phyloP scores from a whole-genome alignment of 2,329 filamentous ascomycete genomes.

The Calonectria honghensis region DNA sequence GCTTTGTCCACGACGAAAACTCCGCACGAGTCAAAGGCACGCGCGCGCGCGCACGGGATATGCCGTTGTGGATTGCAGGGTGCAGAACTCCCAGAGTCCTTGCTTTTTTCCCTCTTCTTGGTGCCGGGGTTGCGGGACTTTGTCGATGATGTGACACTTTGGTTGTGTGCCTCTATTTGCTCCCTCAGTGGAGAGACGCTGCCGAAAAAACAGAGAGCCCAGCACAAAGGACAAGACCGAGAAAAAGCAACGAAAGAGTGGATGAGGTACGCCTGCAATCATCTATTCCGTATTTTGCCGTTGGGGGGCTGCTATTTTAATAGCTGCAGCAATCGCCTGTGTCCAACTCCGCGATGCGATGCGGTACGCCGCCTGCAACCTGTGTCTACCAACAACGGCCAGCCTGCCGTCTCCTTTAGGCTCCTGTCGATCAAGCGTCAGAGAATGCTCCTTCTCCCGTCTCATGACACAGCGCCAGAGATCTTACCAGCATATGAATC shows the following conservation, averaged over 20 bases:
- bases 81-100: conserved; percentile 23
- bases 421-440: conserved; percentile 40
- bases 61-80: conserved; percentile 5
- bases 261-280: conserved; percentile 28
- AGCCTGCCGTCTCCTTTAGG: conserved; percentile 5
- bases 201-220: conserved; percentile 6
- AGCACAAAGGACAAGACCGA: conserved; percentile 13
- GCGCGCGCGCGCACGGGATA: neutral
- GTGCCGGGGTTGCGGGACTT: conserved; percentile 18
- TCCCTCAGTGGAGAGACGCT: conserved; percentile 10
- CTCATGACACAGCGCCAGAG: conserved; percentile 19
- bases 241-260: conserved; percentile 27
- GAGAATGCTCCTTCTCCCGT: conserved; percentile 30
- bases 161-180: neutral
- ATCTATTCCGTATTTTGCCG: conserved; percentile 27
- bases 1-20: neutral
- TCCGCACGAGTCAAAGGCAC: conserved; percentile 6
- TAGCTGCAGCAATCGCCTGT: conserved; percentile 22
- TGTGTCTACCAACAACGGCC: conserved; percentile 1
- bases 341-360: conserved; percentile 1
- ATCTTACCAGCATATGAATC: neutral
- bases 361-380: conserved; percentile 21
- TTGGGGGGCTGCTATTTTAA: conserved; percentile 31
- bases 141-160: conserved; percentile 31
- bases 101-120: conserved; percentile 23